Evolutionary conservation across 139 green algal species (phyloP), one percentile per base, ranked within the genome.

Genomic region (Haematococcus lacustris): DNA sequence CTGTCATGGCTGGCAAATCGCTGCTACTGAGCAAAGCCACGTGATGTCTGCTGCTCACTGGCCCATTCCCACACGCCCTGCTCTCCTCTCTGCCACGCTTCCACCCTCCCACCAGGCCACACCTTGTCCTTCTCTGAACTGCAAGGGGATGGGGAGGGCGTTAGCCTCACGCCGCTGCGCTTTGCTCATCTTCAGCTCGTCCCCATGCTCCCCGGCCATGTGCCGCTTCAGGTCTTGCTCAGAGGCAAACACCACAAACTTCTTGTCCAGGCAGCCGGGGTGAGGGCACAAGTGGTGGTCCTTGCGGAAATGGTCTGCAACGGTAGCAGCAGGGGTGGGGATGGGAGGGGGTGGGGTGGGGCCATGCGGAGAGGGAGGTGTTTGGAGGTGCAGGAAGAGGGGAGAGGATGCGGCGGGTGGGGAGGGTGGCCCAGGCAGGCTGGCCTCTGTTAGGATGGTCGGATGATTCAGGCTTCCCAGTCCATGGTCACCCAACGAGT

Each of bases 241-340:
- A 0, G 75, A 80, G 32, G 33, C 1, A 68, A 97, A 98, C 39
- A 97, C 93, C 41, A 97, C 85, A 71, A 97, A 98, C 76, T 93
- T 92, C 41, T 85, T 78, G 77, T 96, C 89, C 71, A 97, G 71
- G 86, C 93, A 98, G 34, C 66, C 57, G 0, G 84, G 85, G 76
- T 97, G 81, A 28, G 89, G 85, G 84, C 94, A 98, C 43, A 84
- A 71, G 84, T 90, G 87, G 82, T 98, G 93, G 26, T 87, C 78
- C 7, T 82, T 62, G 2, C 76, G 64, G 68, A 97, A 98, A 76
- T 98, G 93, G 25, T 88, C 86, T 92, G 84, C 71, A 64, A 26
- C 53, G 53, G 53, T 35, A 7, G 53, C 17, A n/a, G n/a, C n/a
- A n/a, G n/a, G n/a, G n/a, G n/a, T n/a, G n/a, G n/a, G n/a, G n/a